Conservation (phyloP, 768 basidiomycete genomes). For the Chalciporus piperatus region DNA sequence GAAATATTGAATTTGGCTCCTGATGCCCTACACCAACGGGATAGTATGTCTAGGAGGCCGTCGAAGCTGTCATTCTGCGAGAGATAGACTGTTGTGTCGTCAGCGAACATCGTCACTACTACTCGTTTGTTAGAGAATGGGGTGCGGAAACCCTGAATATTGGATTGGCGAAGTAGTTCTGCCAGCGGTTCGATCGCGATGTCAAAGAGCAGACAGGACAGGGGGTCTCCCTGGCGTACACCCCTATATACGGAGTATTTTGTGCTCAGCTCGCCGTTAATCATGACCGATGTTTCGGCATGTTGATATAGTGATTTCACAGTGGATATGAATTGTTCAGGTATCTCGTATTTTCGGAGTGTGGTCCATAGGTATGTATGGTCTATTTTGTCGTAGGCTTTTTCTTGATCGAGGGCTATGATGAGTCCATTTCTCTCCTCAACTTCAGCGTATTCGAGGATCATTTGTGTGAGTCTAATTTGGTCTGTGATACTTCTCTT, state of each 20-base stretch:
- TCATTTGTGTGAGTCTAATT: constrained; percentile 21
- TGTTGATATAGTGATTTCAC: neutral
- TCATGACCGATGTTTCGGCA: neutral
- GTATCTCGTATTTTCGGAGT: neutral
- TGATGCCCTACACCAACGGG: constrained; percentile 32
- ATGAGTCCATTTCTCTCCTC: constrained; percentile 28
- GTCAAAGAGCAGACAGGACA: constrained; percentile 33
- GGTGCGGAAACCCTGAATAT: constrained; percentile 17
- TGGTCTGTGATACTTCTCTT: constrained; percentile 34
- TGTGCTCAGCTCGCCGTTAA: constrained; percentile 12
- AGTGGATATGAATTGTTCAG: neutral
- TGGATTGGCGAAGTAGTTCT: constrained; percentile 3
- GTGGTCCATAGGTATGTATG: constrained; percentile 29
- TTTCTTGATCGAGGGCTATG: constrained; percentile 37
- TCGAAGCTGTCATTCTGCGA: constrained; percentile 16
- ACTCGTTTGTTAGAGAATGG: constrained; percentile 8
- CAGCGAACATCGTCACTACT: constrained; percentile 23
- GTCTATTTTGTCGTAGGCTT: constrained; percentile 36
- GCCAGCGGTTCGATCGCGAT: constrained; percentile 33
- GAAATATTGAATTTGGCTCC: constrained; percentile 17
- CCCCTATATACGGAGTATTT: constrained; percentile 16
- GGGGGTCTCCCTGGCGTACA: constrained; percentile 35
- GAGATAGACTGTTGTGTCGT: constrained; percentile 26
- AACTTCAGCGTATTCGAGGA: constrained; percentile 17
- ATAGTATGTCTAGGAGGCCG: constrained; percentile 27